These are phyloP conservation scores for Psilocybe subaeruginosa DNA, from an alignment of 768 basidiomycete species.

Conservation along the genomic window DNA sequence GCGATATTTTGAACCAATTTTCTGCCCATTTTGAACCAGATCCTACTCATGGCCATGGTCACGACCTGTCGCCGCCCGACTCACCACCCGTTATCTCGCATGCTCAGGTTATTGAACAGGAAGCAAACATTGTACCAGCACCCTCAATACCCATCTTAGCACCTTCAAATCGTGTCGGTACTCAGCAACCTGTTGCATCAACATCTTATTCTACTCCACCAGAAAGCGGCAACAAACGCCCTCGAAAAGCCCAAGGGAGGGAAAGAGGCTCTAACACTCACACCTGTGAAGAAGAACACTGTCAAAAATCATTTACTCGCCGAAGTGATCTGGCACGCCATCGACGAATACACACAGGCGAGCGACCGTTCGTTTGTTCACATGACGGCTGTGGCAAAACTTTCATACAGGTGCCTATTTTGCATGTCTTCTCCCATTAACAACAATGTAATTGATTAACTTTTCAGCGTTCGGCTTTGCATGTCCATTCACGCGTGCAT, in stretches of 20 bases:
- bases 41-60: constrained; percentile 43
- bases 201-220: constrained; percentile 44
- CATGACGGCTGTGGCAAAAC: constrained; percentile 82
- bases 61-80: constrained; percentile 46
- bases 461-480: constrained; percentile 80
- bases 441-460: constrained; percentile 1
- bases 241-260: constrained; percentile 43
- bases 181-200: constrained; percentile 48
- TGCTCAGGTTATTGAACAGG: constrained; percentile 34
- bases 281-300: constrained; percentile 71
- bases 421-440: constrained; percentile 1
- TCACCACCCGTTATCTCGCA: constrained; percentile 54
- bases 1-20: constrained; percentile 76
- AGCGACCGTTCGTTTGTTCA: constrained; percentile 80
- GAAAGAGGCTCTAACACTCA: constrained; percentile 55
- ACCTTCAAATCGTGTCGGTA: constrained; percentile 36
- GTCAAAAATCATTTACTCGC: constrained; percentile 81
- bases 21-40: constrained; percentile 70
- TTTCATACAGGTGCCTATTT: constrained; percentile 79
- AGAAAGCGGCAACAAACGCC: constrained; percentile 33
- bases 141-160: constrained; percentile 33
- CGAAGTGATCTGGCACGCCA: constrained; percentile 85
- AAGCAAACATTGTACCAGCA: constrained; percentile 24
- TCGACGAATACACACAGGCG: constrained; percentile 89
- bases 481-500: constrained; percentile 87